A percentile compares a stretch with the other conserved stretches of the same genome.
Evolutionary conservation across 805 yeast species (phyloP).

Genomic region (Candida orba): DNA sequence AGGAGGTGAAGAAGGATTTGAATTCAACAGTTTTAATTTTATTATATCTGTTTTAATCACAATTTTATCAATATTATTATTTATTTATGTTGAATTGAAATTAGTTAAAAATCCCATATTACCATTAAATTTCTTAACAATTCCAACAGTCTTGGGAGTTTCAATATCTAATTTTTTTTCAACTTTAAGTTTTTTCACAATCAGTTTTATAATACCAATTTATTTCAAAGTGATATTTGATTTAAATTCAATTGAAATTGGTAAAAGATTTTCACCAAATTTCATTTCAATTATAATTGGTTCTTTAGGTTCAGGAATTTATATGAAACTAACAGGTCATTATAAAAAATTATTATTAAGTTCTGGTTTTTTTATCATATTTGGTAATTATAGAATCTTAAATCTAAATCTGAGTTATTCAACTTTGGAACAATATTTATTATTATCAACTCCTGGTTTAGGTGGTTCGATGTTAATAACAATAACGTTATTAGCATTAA

Average conservation of each 20-base stretch:
- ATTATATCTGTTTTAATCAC: slow-evolving; percentile 30
- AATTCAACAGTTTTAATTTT: slow-evolving; percentile 28
- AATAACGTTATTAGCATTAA: slow-evolving; percentile 57
- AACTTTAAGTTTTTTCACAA: slow-evolving; percentile 33
- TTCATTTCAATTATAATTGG: slow-evolving; percentile 53
- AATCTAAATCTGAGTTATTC: slow-evolving; percentile 27
- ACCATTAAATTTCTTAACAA: slow-evolving; percentile 47
- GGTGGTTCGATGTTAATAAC: slow-evolving; percentile 57
- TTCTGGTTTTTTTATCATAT: slow-evolving; percentile 34
- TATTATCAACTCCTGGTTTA: slow-evolving; percentile 43
- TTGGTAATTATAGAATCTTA: slow-evolving; percentile 38
- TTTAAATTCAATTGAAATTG: slow-evolving; percentile 49
- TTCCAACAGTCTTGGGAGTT: slow-evolving; percentile 56
- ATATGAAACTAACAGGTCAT: slow-evolving; percentile 57
- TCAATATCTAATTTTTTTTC: slow-evolving; percentile 56
- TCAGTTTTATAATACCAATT: slow-evolving; percentile 52
- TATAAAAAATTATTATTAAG: slow-evolving; percentile 41
- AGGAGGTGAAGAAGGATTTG: slow-evolving; percentile 40
- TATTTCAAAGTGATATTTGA: slow-evolving; percentile 50
- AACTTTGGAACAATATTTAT: slow-evolving; percentile 34
- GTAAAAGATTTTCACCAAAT: slow-evolving; percentile 52
- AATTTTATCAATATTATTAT: slow-evolving; percentile 30
- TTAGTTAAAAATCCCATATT: slow-evolving; percentile 49
- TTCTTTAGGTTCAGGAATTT: slow-evolving; percentile 55
- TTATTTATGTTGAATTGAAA: slow-evolving; percentile 36